Base-by-base conservation (phyloP, 352 stramenopile species). In the Pythium volutum region DNA sequence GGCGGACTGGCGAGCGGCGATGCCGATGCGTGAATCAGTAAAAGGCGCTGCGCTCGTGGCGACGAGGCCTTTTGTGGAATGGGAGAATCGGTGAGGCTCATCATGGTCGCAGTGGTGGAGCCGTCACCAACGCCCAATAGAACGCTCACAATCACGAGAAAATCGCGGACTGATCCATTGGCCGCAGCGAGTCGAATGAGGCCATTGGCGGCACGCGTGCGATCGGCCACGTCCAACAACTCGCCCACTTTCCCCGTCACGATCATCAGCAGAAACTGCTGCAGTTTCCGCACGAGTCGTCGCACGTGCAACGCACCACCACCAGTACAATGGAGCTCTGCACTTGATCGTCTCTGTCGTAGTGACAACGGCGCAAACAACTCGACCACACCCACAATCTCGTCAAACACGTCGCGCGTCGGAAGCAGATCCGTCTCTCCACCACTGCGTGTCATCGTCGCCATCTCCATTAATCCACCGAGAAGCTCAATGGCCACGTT, bases 121-220 rank as follows among this genome's bases (percentile, higher is more conserved):
- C 23, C 42, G 25, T 88, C 78, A 6, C 49, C 64, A 7, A 70
- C 66, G 3, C 80, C 77, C 20, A 91, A 55, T 41, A 93, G 59
- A 7, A 93, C 71, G 31, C 64, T 64, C 1, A 93, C 11, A 4
- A 81, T 73, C 12, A 82, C 22, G 5, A 93, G 61, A 12, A 89
- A 86, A 43, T 89, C 80, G 1, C 70, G 61, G 3, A 89, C 50
- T 0, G 80, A 88, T 11, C 70, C 77, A 0, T 67, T 76, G 0
- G 80, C 80, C 0, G 68, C 75, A 15, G 81, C 81, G 2, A 93
- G 64, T 33, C 76, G 70, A 39, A 90, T 60, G 12, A 93, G 60
- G 1, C 69, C 71, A 50, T 81, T 81, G 16, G 88, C 63, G 8
- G 81, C 81, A 27, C 73, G 70, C 0, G 80, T 88, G 9, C 73